Conservation (phyloP, 1,139 yeast genomes). For the Schizosaccharomyces versatilis region DNA sequence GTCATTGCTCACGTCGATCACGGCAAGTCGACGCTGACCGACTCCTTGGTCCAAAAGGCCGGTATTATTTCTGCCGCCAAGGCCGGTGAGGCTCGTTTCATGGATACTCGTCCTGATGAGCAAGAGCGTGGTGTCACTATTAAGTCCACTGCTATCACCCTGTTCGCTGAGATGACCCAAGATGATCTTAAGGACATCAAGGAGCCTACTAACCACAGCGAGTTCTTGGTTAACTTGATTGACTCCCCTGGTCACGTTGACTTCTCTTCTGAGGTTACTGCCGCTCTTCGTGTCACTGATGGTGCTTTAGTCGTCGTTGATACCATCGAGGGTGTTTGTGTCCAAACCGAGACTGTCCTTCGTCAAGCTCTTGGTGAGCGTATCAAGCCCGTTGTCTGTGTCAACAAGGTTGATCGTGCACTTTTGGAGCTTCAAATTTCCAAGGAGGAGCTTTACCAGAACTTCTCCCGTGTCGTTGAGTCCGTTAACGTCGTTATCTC, state of each 20-base stretch:
- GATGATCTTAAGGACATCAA: conserved; percentile 87
- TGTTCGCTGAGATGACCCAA: conserved; percentile 71
- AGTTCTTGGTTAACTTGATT: conserved; percentile 90
- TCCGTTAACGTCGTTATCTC: conserved; percentile 96
- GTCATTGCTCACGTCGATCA: conserved; percentile 99
- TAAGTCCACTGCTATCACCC: conserved; percentile 95
- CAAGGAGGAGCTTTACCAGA: conserved; percentile 96
- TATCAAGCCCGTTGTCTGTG: conserved; percentile 93
- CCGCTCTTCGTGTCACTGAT: conserved; percentile 98
- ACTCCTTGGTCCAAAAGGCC: conserved; percentile 94
- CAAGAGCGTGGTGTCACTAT: conserved; percentile 99
- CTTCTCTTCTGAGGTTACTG: conserved; percentile 99
- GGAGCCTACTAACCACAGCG: conserved; percentile 86
- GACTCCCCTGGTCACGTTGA: conserved; percentile 99
- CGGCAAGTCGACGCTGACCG: conserved; percentile 98
- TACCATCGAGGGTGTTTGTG: conserved; percentile 99
- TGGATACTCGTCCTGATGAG: conserved; percentile 99
- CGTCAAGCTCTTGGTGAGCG: conserved; percentile 99
- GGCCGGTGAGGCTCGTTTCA: conserved; percentile 99
- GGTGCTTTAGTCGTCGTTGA: conserved; percentile 99
- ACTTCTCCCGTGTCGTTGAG: conserved; percentile 96
- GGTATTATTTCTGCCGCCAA: conserved; percentile 97
- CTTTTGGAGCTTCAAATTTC: conserved; percentile 94
- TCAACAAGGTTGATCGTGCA: conserved; percentile 99
- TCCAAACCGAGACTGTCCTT: conserved; percentile 97